phyloP scores from a whole-genome alignment of 768 basidiomycete species.

The Cyathus striatus region DNA sequence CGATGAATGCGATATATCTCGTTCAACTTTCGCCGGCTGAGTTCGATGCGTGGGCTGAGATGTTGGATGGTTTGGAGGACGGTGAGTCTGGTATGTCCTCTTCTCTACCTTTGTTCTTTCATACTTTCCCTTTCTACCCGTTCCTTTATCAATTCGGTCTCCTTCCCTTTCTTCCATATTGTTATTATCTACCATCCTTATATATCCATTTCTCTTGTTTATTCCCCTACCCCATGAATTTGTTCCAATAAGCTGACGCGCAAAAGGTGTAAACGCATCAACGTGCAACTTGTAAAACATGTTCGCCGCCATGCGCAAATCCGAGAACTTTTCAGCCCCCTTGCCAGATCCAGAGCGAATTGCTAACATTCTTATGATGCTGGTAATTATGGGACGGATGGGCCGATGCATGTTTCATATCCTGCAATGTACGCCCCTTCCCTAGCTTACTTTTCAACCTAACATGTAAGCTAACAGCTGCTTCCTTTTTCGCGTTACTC shows the following conservation, averaged over 20 bases:
- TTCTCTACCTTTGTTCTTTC: neutral
- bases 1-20: slow-evolving; percentile 60
- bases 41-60: slow-evolving; percentile 25
- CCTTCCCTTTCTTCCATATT: neutral
- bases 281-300: too few relatives aligned
- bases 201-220: neutral
- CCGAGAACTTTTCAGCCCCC: slow-evolving; percentile 55
- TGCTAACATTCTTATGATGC: slow-evolving; percentile 38
- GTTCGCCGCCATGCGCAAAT: slow-evolving; percentile 9
- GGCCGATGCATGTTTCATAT: slow-evolving; percentile 37
- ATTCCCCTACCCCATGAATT: neutral
- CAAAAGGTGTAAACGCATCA: too few relatives aligned
- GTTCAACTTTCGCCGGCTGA: slow-evolving; percentile 42
- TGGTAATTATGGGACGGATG: slow-evolving; percentile 42
- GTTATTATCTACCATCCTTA: neutral
- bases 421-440: slow-evolving; percentile 22
- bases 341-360: slow-evolving; percentile 22
- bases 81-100: too few relatives aligned
- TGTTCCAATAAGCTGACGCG: too few relatives aligned
- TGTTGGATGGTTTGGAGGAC: too few relatives aligned
- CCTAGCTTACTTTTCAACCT: neutral
- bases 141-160: neutral
- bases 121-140: too few relatives aligned
- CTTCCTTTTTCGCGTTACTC: neutral
- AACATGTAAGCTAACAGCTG: neutral